A percentile compares a stretch with the other conserved stretches of the same genome.
Conservation (phyloP, 306 rosid species). For the Ormosia emarginata region DNA sequence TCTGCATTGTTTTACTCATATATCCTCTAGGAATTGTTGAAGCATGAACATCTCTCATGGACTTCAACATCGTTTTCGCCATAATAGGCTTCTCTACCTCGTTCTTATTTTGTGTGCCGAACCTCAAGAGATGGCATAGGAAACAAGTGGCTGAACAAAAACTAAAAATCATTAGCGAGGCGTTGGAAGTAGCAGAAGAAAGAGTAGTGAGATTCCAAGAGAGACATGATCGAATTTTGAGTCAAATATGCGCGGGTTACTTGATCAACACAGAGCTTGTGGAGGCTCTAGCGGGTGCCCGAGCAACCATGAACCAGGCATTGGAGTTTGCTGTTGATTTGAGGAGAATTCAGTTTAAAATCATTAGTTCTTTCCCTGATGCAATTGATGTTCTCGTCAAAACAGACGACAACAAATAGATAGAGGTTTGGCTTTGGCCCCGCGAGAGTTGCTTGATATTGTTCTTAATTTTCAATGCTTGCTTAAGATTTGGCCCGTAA, state of each 20-base stretch:
- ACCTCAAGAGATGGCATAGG: constrained; percentile 34
- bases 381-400: neutral
- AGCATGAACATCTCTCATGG: constrained; percentile 25
- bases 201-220: constrained; percentile 49
- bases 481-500: neutral
- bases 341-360: constrained; percentile 45
- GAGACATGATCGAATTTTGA: constrained; percentile 55
- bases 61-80: constrained; percentile 20
- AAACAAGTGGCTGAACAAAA: constrained; percentile 41
- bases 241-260: constrained; percentile 42
- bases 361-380: constrained; percentile 42
- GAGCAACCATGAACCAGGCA: constrained; percentile 43
- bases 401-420: neutral
- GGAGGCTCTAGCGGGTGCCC: constrained; percentile 46
- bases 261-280: constrained; percentile 48
- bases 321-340: constrained; percentile 44
- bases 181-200: constrained; percentile 56
- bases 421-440: neutral
- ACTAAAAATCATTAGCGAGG: constrained; percentile 43
- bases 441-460: neutral
- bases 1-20: neutral
- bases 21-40: neutral
- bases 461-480: neutral
- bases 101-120: constrained; percentile 34
- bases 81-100: constrained; percentile 58